A percentile compares a stretch with the other conserved stretches of the same genome.
phyloP scores from a whole-genome alignment of 371 early-diverging fungal species.

The Mucor saturninus region DNA sequence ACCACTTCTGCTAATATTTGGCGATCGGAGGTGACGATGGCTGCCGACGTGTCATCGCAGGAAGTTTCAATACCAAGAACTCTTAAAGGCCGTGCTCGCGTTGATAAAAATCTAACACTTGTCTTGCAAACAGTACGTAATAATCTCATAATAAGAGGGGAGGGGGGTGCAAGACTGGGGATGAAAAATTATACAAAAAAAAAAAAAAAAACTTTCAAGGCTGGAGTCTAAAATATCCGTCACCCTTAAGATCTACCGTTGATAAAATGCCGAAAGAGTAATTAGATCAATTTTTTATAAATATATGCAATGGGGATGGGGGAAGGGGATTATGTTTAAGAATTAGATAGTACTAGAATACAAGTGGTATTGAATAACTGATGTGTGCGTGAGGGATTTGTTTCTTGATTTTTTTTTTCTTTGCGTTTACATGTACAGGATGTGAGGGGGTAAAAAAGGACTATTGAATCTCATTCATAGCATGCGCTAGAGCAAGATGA shows the following conservation, averaged over 20 bases:
- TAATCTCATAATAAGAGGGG: background rate
- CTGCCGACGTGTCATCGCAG: conserved; percentile 87
- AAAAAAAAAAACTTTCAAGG: background rate
- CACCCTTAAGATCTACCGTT: no score
- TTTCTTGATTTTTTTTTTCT: background rate
- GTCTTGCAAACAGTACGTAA: conserved; percentile 2
- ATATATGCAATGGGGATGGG: background rate
- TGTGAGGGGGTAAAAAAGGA: background rate
- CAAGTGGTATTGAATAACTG: background rate
- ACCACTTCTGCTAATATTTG: conserved; percentile 69
- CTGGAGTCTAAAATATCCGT: no score
- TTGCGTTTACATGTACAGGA: background rate
- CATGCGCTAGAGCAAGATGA: conserved; percentile 32
- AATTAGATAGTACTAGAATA: conserved; percentile 1
- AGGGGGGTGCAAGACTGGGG: no score
- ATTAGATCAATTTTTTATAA: background rate
- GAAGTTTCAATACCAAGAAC: conserved; percentile 83
- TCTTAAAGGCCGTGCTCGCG: conserved; percentile 26
- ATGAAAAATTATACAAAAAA: background rate
- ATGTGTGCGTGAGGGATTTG: background rate
- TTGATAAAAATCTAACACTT: conserved; percentile 10
- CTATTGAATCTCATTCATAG: conserved; percentile 34
- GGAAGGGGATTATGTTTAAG: no score
- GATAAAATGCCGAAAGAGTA: background rate
- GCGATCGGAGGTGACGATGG: conserved; percentile 76